Evolutionary conservation across 2,329 filamentous ascomycete genomes (phyloP), one percentile per base, ranked within the genome.

Genomic region (Atkinsonella texensis): DNA sequence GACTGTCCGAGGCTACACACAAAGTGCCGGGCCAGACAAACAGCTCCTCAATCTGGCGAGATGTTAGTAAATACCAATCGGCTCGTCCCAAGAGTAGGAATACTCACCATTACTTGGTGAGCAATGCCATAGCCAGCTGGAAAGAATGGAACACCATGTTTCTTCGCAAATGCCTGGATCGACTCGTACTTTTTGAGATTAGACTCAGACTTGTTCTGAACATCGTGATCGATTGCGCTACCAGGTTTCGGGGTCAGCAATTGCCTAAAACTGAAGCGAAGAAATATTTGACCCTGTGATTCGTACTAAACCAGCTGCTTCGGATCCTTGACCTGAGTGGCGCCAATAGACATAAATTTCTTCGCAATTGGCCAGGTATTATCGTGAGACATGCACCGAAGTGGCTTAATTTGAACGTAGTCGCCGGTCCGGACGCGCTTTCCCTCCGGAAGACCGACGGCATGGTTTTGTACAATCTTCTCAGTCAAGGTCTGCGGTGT

Each of bases 401-500:
- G 75, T 1, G 87, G 87, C 18, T 49, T 38, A 32, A 94, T 76
- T 0, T 80, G 85, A 51, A 95, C 82, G 71, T 93, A 95, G 74
- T 94, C 89, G 62, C 89, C 89, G 12, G 79, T 75, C 60, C 76
- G 77, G 60, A 94, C 85, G 52, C 76, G 71, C 70, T 93, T 93
- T 55, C 81, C 86, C 28, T 81, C 67, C 1, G 85, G 70, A 1
- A 94, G 76, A 13, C 83, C 86, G 13, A 90, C 75, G 1, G 87
- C 77, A 68, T 93, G 84, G 31, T 76, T 71, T 67, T 95, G 89
- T 0, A 95, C 83, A 54, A 95, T 94, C 74, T 94, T 94, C 67
- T 95, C 89, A 4, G 87, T 93, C 54, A 94, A 69, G 8, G 87
- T 95, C 68, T 94, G 89, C 0, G 87, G 81, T 0, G 51, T 38